Conservation (phyloP, 805 yeast species). For the Suhomyces tanzawaensis region DNA sequence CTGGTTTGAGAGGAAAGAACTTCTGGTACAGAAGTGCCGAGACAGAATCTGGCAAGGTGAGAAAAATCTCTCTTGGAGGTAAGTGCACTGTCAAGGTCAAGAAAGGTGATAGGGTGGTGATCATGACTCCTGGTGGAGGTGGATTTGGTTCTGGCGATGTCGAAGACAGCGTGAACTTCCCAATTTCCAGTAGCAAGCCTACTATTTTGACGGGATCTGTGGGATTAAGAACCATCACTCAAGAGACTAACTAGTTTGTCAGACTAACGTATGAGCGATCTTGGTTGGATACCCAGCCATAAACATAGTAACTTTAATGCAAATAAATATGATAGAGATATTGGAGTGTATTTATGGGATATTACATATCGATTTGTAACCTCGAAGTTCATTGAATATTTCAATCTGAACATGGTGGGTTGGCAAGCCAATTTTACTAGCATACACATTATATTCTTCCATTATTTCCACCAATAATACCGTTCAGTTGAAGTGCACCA, state of each 20-base stretch:
- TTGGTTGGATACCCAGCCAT: no score
- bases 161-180: constrained; percentile 16
- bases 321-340: no score
- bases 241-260: constrained; percentile 37
- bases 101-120: constrained; percentile 41
- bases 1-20: constrained; percentile 65
- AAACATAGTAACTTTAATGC: no score
- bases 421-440: no score
- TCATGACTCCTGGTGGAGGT: constrained; percentile 46
- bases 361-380: no score
- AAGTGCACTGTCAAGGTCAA: constrained; percentile 30
- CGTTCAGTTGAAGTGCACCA: no score
- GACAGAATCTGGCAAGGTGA: constrained; percentile 13
- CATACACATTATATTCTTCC: no score
- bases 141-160: constrained; percentile 32
- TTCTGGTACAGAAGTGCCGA: constrained; percentile 29
- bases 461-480: no score
- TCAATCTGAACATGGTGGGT: no score
- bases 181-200: constrained; percentile 23
- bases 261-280: no score
- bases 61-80: constrained; percentile 31
- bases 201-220: constrained; percentile 36
- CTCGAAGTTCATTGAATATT: no score
- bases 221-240: constrained; percentile 30
- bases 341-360: no score